A percentile compares a stretch with the other conserved stretches of the same genome.
These are phyloP conservation scores for Candida maltosa DNA, from an alignment of 805 yeast species.

Conservation along the genomic window DNA sequence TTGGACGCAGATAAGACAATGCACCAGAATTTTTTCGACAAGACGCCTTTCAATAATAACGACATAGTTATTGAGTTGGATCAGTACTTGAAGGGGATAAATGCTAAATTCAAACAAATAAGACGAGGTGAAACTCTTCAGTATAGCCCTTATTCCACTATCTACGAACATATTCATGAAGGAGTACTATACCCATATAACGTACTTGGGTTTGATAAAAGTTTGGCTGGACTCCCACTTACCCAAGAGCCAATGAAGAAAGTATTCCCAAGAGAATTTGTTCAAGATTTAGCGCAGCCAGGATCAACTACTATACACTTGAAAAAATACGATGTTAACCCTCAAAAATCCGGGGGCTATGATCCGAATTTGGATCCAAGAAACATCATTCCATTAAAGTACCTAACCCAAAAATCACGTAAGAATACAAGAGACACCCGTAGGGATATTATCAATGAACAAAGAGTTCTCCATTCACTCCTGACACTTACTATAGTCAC, in stretches of 20 bases:
- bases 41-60: constrained; percentile 27
- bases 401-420: no score
- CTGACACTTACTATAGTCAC: no score
- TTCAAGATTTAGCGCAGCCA: constrained; percentile 33
- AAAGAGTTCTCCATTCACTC: no score
- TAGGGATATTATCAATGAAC: no score
- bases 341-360: no score
- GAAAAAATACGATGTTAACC: constrained; percentile 36
- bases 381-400: no score
- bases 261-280: constrained; percentile 35
- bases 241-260: constrained; percentile 12
- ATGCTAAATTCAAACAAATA: constrained; percentile 32
- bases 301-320: constrained; percentile 21
- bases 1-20: constrained; percentile 36
- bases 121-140: constrained; percentile 29
- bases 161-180: constrained; percentile 2
- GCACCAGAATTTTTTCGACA: constrained; percentile 34
- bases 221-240: constrained; percentile 37
- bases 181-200: constrained; percentile 24
- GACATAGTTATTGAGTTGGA: constrained; percentile 25
- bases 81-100: constrained; percentile 35
- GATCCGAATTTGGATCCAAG: no score
- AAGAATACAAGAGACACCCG: no score
- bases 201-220: constrained; percentile 40
- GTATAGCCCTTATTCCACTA: constrained; percentile 9